These are phyloP conservation scores for Plasmodium yoelii DNA, from an alignment of 169 alveolate species.

Conservation along the genomic window DNA sequence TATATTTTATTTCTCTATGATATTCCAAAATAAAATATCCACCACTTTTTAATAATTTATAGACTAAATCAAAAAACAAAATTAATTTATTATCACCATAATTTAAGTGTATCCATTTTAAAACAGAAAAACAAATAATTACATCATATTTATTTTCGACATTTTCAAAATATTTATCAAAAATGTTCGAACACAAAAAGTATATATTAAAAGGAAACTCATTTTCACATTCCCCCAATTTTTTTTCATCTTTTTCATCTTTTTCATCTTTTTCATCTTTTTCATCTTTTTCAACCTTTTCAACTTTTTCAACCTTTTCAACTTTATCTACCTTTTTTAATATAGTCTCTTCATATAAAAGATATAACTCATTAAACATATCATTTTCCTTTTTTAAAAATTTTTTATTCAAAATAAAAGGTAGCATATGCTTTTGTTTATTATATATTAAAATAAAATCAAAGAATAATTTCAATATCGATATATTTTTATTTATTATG, in stretches of 20 bases:
- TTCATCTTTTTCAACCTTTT: neutral
- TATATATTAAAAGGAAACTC: slow-evolving; percentile 49
- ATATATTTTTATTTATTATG: slow-evolving; percentile 34
- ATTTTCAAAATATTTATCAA: slow-evolving; percentile 23
- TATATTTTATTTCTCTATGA: slow-evolving; percentile 55
- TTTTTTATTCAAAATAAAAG: slow-evolving; percentile 21
- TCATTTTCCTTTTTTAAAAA: slow-evolving; percentile 12
- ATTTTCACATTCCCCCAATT: neutral
- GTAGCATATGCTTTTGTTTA: slow-evolving; percentile 43
- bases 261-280: neutral
- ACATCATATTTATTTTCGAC: slow-evolving; percentile 41
- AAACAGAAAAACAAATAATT: slow-evolving; percentile 46
- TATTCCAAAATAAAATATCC: slow-evolving; percentile 62
- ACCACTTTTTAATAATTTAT: slow-evolving; percentile 28
- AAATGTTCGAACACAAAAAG: slow-evolving; percentile 46
- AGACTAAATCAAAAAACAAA: slow-evolving; percentile 43
- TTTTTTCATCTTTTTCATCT: neutral
- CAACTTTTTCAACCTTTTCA: no score
- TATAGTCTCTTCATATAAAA: slow-evolving; percentile 9
- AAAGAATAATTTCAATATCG: slow-evolving; percentile 27
- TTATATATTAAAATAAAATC: slow-evolving; percentile 39
- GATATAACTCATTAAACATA: slow-evolving; percentile 20
- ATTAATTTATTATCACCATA: slow-evolving; percentile 45
- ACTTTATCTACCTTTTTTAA: neutral
- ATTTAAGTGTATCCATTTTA: slow-evolving; percentile 70